A percentile compares a stretch with the other conserved stretches of the same genome.
Evolutionary conservation across 1,284 basidiomycete genomes (phyloP).

Genomic region (Inonotus obliquus): DNA sequence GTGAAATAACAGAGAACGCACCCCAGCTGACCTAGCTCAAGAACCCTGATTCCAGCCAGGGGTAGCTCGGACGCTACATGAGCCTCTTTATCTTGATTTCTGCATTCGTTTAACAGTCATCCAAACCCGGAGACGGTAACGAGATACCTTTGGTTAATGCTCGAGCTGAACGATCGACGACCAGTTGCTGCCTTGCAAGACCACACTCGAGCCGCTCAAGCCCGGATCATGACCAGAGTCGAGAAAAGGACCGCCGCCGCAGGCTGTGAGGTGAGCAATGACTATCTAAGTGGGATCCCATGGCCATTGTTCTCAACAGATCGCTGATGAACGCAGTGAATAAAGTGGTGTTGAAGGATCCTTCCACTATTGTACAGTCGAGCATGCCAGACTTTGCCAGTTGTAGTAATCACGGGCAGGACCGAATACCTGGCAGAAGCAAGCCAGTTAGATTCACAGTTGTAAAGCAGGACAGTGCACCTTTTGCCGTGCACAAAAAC

Average conservation of each 20-base stretch:
- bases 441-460: too few relatives aligned
- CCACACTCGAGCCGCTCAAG: background rate
- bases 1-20: background rate
- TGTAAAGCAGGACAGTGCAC: too few relatives aligned
- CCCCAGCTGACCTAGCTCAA: conserved; percentile 49
- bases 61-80: conserved; percentile 31
- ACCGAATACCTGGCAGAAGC: too few relatives aligned
- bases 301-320: too few relatives aligned
- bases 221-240: background rate
- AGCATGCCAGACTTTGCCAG: too few relatives aligned
- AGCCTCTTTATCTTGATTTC: background rate
- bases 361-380: too few relatives aligned
- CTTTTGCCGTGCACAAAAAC: too few relatives aligned
- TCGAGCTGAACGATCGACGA: background rate
- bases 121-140: background rate
- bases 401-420: too few relatives aligned
- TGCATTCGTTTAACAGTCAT: background rate
- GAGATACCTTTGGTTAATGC: background rate
- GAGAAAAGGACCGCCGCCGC: background rate
- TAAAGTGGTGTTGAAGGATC: too few relatives aligned
- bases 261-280: background rate
- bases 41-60: conserved; percentile 55
- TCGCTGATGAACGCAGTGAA: too few relatives aligned
- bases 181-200: too few relatives aligned
- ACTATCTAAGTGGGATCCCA: too few relatives aligned